Conservation (phyloP, 148 eudicot species). For the Mesembryanthemum crystallinum region DNA sequence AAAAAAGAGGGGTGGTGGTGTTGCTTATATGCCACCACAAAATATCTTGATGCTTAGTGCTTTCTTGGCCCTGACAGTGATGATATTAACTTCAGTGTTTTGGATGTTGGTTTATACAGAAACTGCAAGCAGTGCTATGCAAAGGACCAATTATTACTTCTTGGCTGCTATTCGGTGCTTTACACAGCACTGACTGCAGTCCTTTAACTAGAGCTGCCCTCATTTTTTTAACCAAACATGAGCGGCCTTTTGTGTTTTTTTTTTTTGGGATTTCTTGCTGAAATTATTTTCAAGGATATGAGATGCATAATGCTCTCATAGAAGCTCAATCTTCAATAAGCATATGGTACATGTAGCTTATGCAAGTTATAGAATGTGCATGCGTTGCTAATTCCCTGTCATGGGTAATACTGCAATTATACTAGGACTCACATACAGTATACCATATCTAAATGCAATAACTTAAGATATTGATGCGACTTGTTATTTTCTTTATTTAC, state of each 20-base stretch:
- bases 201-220: background rate
- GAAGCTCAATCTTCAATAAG: background rate
- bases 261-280: background rate
- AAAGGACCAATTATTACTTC: background rate
- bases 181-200: background rate
- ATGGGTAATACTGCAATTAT: background rate
- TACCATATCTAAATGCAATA: background rate
- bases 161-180: background rate
- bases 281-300: background rate
- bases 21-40: background rate
- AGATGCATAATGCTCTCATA: background rate
- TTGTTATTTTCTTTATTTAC: background rate
- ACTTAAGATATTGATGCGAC: background rate
- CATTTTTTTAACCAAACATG: background rate
- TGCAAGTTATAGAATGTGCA: background rate
- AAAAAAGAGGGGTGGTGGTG: no score
- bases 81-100: background rate
- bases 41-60: background rate
- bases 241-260: background rate
- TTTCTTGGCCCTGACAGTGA: background rate
- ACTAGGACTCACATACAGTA: background rate
- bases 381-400: background rate
- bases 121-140: background rate
- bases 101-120: background rate
- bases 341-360: background rate